These are phyloP conservation scores for Xylaria bambusicola DNA, from an alignment of 495 filamentous ascomycete species.

Conservation along the genomic window DNA sequence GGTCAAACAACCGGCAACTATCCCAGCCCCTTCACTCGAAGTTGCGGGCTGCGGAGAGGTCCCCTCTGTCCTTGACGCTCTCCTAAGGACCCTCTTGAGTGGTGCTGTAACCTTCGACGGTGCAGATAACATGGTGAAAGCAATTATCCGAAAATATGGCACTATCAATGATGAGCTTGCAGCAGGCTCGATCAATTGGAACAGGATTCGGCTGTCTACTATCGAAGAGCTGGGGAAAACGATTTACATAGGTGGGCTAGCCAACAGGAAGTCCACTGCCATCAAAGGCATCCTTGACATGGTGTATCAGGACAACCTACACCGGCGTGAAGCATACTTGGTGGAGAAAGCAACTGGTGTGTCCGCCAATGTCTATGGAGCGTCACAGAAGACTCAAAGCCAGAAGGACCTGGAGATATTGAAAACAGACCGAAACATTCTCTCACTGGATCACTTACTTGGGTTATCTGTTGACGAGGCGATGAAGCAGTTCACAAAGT, in stretches of 20 bases:
- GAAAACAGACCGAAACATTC: slow-evolving; percentile 28
- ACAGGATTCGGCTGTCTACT: slow-evolving; percentile 68
- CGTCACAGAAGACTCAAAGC: slow-evolving; percentile 28
- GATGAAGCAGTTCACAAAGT: slow-evolving; percentile 71
- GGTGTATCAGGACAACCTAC: slow-evolving; percentile 69
- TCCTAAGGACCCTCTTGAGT: slow-evolving; percentile 80
- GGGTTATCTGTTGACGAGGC: slow-evolving; percentile 65
- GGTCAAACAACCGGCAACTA: slow-evolving; percentile 61
- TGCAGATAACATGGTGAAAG: slow-evolving; percentile 68
- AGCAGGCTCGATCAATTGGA: slow-evolving; percentile 83
- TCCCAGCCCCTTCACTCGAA: slow-evolving; percentile 75
- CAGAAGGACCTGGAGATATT: slow-evolving; percentile 38
- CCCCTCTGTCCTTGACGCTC: slow-evolving; percentile 84
- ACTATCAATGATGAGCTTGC: slow-evolving; percentile 39
- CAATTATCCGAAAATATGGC: slow-evolving; percentile 71
- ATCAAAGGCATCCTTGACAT: slow-evolving; percentile 82
- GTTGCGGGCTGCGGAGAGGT: slow-evolving; percentile 92
- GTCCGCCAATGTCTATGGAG: slow-evolving; percentile 27
- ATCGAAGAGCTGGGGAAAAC: slow-evolving; percentile 66
- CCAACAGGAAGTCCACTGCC: slow-evolving; percentile 68
- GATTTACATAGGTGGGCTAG: slow-evolving; percentile 73
- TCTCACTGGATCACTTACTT: slow-evolving; percentile 78
- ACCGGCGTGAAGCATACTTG: slow-evolving; percentile 30
- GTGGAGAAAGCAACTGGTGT: slow-evolving; percentile 35
- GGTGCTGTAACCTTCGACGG: slow-evolving; percentile 70